Base-by-base conservation (phyloP, 495 filamentous ascomycete species). In the Penicillium samsonianum region DNA sequence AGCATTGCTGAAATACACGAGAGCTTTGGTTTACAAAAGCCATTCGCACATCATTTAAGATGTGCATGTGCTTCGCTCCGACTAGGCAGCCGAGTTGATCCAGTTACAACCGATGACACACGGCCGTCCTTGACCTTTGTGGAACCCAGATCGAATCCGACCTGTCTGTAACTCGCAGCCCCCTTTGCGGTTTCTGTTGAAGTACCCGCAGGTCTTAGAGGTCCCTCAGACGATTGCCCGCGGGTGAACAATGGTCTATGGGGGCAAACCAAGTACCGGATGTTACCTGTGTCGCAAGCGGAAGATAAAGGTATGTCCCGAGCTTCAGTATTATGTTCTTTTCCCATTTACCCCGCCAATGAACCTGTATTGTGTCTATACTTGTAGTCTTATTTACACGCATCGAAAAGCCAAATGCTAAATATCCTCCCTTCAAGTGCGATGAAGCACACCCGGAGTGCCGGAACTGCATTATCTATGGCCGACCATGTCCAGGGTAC, bases 231-330 rank as follows among this genome's bases (percentile, higher is more conserved):
- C 20, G 22, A 41, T 23, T 38, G 23, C 20, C 50, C 3, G 41
- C 42, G 57, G 46, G 28, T 62, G 55, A 72, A 61, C 42, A 55
- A 79, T 79, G 76, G 76, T 79, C 19, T 79, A 78, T 67, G 72
- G 69, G 41, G 76, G 73, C 11, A 78, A 74, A 46, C 73, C 75
- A 23, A 79, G 76, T 61, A 77, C 73, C 28, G 76, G 76, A 62
- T 79, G 76, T 69, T 62, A 76, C 65, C 59, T 77, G 60, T 79
- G 76, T 64, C 76, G 76, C 60, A 76, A 72, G 55, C 70, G 75
- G 50, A 79, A 78, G 64, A 78, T 79, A 57, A 79, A 78, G 75
- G 76, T 78, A 73, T 59, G 65, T 65, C 46, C 25, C 46, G 23
- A 53, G 22, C 25, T 41, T 52, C 50, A 58, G 45, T 50, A 5